phyloP scores from a whole-genome alignment of 805 yeast species.

The Spathaspora hagerdaliae region DNA sequence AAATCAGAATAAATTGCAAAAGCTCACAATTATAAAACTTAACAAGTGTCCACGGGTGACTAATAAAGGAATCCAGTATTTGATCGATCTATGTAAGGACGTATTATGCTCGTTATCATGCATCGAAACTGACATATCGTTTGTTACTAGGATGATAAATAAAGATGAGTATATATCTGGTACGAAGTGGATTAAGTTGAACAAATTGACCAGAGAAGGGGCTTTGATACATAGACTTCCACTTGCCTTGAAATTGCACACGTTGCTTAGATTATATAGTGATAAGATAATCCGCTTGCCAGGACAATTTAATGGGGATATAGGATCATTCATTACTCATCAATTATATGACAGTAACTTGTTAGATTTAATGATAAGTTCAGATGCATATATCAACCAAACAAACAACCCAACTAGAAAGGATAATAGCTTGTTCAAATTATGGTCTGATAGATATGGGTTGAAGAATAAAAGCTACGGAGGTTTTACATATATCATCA shows the following conservation, averaged over 20 bases:
- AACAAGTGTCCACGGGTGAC: conserved; percentile 17
- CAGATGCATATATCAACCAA: neutral
- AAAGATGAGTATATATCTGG: conserved; percentile 11
- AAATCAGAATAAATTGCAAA: conserved; percentile 10
- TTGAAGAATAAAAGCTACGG: neutral
- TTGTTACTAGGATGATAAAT: neutral
- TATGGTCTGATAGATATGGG: neutral
- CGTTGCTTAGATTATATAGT: conserved; percentile 2
- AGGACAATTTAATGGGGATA: neutral
- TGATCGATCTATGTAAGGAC: conserved; percentile 4
- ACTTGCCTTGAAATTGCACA: conserved; percentile 20
- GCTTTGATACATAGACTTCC: conserved; percentile 16
- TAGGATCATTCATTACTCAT: neutral
- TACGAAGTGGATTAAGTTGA: conserved; percentile 20
- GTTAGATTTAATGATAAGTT: neutral
- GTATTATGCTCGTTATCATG: conserved; percentile 1
- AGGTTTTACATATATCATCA: conserved; percentile 4
- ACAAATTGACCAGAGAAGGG: conserved; percentile 7
- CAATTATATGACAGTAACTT: neutral
- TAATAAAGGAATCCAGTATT: conserved; percentile 7
- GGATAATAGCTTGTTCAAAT: neutral
- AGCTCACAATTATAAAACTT: conserved; percentile 20
- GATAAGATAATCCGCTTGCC: neutral
- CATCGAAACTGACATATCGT: conserved; percentile 5
- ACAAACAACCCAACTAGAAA: neutral